Percentiles rank a stretch among this genome's conserved stretches.
phyloP scores from a whole-genome alignment of 768 basidiomycete species.

The Amanita molliuscula region DNA sequence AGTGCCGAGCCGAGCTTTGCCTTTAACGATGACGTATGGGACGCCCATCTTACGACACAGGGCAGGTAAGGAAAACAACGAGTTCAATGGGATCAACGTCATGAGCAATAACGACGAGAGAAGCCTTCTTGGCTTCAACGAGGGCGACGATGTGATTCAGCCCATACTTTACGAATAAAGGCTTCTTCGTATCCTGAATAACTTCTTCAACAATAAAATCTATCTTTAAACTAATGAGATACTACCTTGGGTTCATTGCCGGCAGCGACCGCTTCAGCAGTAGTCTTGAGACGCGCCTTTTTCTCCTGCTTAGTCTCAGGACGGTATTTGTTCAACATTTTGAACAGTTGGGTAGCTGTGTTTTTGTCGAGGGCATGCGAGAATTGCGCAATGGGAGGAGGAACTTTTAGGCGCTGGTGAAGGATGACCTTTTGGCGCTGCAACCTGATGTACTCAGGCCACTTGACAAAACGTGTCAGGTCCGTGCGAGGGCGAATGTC shows the following conservation, averaged over 20 bases:
- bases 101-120: conserved; percentile 91
- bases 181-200: conserved; percentile 80
- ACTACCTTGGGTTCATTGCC: conserved; percentile 56
- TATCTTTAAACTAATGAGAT: not conserved
- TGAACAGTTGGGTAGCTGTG: conserved; percentile 96
- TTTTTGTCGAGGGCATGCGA: conserved; percentile 98
- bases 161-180: conserved; percentile 91
- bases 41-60: conserved; percentile 99
- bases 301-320: conserved; percentile 96
- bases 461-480: conserved; percentile 96
- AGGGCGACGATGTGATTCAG: conserved; percentile 95
- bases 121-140: conserved; percentile 95
- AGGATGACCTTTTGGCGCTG: conserved; percentile 99
- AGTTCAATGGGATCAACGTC: conserved; percentile 99
- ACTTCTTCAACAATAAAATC: not conserved
- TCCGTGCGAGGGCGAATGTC: conserved; percentile 86
- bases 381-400: conserved; percentile 97
- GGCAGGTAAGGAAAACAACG: conserved; percentile 94
- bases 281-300: conserved; percentile 79
- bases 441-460: conserved; percentile 97
- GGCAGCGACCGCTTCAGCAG: conserved; percentile 70
- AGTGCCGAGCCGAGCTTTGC: conserved; percentile 95
- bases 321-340: conserved; percentile 95
- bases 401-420: conserved; percentile 94
- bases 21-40: conserved; percentile 96